Percentiles rank a stretch among this genome's conserved stretches.
Conservation (phyloP, 805 yeast genomes). For the Torulaspora quercuum region DNA sequence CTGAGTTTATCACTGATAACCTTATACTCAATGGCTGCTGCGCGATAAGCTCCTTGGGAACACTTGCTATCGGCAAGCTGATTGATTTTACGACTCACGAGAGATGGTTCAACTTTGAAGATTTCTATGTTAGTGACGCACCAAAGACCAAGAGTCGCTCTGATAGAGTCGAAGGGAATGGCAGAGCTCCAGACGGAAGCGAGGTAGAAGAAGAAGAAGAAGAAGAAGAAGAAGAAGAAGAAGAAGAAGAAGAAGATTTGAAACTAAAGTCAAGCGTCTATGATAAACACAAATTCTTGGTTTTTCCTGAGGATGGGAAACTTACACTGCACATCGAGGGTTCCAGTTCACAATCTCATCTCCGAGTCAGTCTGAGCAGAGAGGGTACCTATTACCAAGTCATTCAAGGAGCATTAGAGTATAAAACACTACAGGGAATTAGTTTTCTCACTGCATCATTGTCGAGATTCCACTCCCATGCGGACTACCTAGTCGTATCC, state of each 20-base stretch:
- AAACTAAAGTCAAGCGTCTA: constrained; percentile 5
- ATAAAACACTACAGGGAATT: constrained; percentile 9
- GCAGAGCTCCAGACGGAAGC: neutral
- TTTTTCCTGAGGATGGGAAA: constrained; percentile 18
- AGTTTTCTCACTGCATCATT: constrained; percentile 20
- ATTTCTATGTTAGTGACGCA: too few species aligned
- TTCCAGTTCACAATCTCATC: constrained; percentile 38
- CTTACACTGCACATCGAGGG: constrained; percentile 45
- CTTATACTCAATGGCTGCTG: constrained; percentile 31
- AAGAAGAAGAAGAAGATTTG: constrained; percentile 16
- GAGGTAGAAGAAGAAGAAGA: constrained; percentile 16
- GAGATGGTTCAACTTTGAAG: constrained; percentile 28
- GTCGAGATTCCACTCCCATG: constrained; percentile 28
- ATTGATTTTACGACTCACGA: constrained; percentile 19
- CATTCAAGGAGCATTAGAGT: constrained; percentile 1
- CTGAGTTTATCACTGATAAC: constrained; percentile 25
- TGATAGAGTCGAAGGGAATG: too few species aligned
- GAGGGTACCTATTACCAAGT: constrained; percentile 11
- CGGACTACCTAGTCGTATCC: constrained; percentile 46
- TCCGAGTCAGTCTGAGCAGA: constrained; percentile 12
- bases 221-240: constrained; percentile 19
- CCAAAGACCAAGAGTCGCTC: too few species aligned
- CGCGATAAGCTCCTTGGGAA: constrained; percentile 26
- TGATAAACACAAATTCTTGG: constrained; percentile 7
- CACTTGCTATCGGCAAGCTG: constrained; percentile 31